Percentiles rank a stretch among this genome's conserved stretches.
These are phyloP conservation scores for Podaxis sp. DNA, from an alignment of 768 basidiomycete species.

Conservation along the genomic window DNA sequence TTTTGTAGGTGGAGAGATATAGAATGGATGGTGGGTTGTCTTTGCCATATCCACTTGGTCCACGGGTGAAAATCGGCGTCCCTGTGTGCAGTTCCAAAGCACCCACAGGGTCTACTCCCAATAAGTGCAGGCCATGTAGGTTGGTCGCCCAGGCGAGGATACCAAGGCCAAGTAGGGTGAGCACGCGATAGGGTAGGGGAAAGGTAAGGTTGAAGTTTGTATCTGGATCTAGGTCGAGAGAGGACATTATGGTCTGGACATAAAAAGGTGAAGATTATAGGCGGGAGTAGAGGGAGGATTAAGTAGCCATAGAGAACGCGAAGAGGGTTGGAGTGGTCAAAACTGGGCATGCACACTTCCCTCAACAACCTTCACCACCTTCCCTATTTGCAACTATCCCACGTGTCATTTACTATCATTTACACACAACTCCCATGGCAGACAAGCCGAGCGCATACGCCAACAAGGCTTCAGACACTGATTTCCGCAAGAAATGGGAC, in stretches of 20 bases:
- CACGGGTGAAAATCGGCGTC: slow-evolving; percentile 2
- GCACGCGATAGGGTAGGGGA: slow-evolving; percentile 91
- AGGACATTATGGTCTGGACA: slow-evolving; percentile 17
- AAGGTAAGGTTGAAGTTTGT: slow-evolving; percentile 56
- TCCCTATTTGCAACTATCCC: slow-evolving; percentile 8
- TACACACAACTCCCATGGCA: slow-evolving; percentile 28
- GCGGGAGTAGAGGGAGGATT: neutral
- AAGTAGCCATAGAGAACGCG: slow-evolving; percentile 8
- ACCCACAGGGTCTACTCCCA: slow-evolving; percentile 71
- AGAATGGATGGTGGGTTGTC: slow-evolving; percentile 30
- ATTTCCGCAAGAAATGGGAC: slow-evolving; percentile 92
- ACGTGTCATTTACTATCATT: neutral
- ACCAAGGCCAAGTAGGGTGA: slow-evolving; percentile 76
- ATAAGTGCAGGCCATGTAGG: slow-evolving; percentile 74
- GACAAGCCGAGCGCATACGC: slow-evolving; percentile 42
- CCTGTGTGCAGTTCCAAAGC: slow-evolving; percentile 65
- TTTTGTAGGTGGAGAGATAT: slow-evolving; percentile 64
- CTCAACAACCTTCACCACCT: neutral
- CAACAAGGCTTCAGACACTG: slow-evolving; percentile 59
- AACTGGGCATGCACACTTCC: neutral
- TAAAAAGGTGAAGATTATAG: slow-evolving; percentile 4
- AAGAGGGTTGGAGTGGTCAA: neutral
- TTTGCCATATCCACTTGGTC: neutral
- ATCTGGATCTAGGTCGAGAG: slow-evolving; percentile 30
- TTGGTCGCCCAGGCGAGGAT: slow-evolving; percentile 93